Percentiles rank a stretch among this genome's conserved stretches.
Conservation (phyloP, 108 stramenopile genomes). For the Nitzschia palea region DNA sequence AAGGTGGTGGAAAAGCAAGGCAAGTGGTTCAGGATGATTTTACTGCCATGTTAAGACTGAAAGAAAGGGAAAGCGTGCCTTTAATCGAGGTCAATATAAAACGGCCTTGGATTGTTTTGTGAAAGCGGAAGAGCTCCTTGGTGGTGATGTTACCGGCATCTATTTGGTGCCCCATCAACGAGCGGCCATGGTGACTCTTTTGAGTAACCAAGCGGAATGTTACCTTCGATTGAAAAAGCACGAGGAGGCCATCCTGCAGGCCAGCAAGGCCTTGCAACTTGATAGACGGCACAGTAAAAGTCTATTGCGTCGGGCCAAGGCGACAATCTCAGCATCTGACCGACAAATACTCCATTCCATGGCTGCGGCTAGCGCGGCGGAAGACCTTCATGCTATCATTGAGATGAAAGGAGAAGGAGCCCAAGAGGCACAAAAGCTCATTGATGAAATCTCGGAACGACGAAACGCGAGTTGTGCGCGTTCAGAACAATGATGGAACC, state of each 20-base stretch:
- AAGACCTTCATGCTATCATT: slow-evolving; percentile 12
- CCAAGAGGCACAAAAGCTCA: slow-evolving; percentile 1
- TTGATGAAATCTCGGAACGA: background rate
- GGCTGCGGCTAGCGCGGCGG: slow-evolving; percentile 4
- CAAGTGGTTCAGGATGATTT: background rate
- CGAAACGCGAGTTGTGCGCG: background rate
- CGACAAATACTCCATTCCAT: background rate
- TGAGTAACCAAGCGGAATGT: slow-evolving; percentile 34
- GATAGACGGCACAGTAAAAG: slow-evolving; percentile 21
- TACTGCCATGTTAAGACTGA: background rate
- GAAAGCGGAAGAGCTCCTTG: slow-evolving; percentile 19
- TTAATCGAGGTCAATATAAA: slow-evolving; percentile 25
- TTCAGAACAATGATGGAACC: slow-evolving; percentile 1
- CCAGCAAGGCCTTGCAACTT: slow-evolving; percentile 8
- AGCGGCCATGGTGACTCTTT: slow-evolving; percentile 19
- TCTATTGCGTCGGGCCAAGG: slow-evolving; percentile 20
- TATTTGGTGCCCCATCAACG: slow-evolving; percentile 25
- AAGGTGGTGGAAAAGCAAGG: slow-evolving; percentile 8
- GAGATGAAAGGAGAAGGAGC: slow-evolving; percentile 7
- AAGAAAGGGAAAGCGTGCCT: slow-evolving; percentile 24
- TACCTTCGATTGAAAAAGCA: slow-evolving; percentile 20
- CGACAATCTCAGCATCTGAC: background rate
- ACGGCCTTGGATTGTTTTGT: slow-evolving; percentile 17
- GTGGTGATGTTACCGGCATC: slow-evolving; percentile 13
- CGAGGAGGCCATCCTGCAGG: background rate